Evolutionary conservation across 192 early-diverging fungal genomes (phyloP), one percentile per base, ranked within the genome.

Genomic region (Rhizophagus prolifer): DNA sequence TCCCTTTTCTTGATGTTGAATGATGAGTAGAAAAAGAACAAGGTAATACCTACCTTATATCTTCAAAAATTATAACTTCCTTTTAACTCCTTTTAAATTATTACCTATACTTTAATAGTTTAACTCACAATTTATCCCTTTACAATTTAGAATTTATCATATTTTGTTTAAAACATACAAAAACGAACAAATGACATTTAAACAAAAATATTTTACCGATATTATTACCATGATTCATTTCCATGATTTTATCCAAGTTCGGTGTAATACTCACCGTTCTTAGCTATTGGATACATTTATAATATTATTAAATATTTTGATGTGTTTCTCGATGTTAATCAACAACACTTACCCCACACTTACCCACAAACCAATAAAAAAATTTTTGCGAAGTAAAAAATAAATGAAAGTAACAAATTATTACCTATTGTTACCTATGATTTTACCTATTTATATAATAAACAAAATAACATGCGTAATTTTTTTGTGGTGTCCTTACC

Each of bases 401-500:
- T 54, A n/a, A 54, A 54, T 54, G 65, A 67, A 44, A 36, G 34
- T 67, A 67, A n/a, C 30, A 67, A 67, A 36, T 54, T 36, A 65
- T 31, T 65, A 65, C 16, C 63, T 65, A 65, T 31, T 65, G 63
- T 65, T 67, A 67, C 65, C 65, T 41, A 67, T 67, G 16, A 9
- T 66, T 66, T 67, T 67, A 67, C 65, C 65, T 41, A 67, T 67
- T 67, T 67, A 36, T 38, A 36, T n/a, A 67, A 67, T 36, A n/a
- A 38, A 67, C n/a, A 31, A 67, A 30, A 38, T 38, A 36, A 38
- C 30, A 30, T 36, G 5, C 36, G 34, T 36, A 14, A n/a, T 63
- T 67, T 67, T n/a, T 54, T 54, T 19, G 16, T 41, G 65, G 21
- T 67, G 26, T 31, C 36, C 50, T 54, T 54, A 54, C 19, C 50